Conservation (phyloP, 2,329 filamentous ascomycete species). For the Calcarisporium arbuscula region DNA sequence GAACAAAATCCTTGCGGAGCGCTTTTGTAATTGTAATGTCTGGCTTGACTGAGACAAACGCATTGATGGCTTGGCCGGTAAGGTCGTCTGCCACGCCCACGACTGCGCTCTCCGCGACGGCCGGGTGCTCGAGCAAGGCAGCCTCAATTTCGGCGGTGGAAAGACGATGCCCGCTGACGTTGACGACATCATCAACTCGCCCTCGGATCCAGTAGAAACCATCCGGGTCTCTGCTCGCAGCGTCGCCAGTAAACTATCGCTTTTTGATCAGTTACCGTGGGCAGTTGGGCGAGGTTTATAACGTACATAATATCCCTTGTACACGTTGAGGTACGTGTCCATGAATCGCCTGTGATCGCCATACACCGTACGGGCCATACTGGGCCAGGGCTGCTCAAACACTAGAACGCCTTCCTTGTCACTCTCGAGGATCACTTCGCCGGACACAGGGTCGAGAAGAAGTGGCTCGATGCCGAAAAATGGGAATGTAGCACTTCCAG, state of each 20-base stretch:
- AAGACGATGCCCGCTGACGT: conserved; percentile 86
- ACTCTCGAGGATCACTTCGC: conserved; percentile 81
- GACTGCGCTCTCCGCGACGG: conserved; percentile 84
- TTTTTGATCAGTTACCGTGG: background rate
- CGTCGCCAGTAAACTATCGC: conserved; percentile 74
- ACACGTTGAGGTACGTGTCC: conserved; percentile 93
- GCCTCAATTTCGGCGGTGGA: conserved; percentile 97
- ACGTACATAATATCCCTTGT: conserved; percentile 89
- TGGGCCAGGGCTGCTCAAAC: conserved; percentile 93
- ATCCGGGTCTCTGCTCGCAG: conserved; percentile 85
- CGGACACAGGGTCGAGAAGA: conserved; percentile 87
- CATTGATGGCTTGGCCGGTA: conserved; percentile 88
- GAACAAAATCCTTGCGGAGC: conserved; percentile 77
- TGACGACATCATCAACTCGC: conserved; percentile 92
- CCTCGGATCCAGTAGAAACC: conserved; percentile 98
- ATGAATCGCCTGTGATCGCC: conserved; percentile 92
- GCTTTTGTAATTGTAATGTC: conserved; percentile 48
- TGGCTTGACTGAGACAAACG: conserved; percentile 77
- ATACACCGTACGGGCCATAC: conserved; percentile 95
- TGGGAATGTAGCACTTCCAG: conserved; percentile 85
- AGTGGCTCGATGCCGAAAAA: conserved; percentile 95
- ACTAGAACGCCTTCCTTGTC: conserved; percentile 89
- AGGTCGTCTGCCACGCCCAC: conserved; percentile 85
- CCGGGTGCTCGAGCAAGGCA: conserved; percentile 77
- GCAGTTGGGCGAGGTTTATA: rapidly evolving